These are phyloP conservation scores for Boletellus emodensis DNA, from an alignment of 768 basidiomycete species.

Conservation along the genomic window DNA sequence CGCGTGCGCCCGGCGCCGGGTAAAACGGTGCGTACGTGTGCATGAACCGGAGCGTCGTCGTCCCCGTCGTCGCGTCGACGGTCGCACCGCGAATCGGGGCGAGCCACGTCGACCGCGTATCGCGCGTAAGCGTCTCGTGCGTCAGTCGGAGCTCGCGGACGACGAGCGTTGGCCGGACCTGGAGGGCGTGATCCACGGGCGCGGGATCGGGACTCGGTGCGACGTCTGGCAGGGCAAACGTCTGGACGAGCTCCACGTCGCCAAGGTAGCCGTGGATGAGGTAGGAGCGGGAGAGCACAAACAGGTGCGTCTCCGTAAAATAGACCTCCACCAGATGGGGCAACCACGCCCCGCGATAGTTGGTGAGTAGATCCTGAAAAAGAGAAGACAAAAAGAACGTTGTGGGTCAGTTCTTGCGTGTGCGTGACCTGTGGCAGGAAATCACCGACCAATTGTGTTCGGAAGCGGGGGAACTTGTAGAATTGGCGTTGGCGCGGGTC, in stretches of 20 bases:
- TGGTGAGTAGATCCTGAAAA: slow-evolving; percentile 12
- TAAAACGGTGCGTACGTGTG: slow-evolving; percentile 6
- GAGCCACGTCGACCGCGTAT: slow-evolving; percentile 9
- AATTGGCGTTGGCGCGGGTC: slow-evolving; percentile 12
- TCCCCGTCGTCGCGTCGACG: slow-evolving; percentile 5
- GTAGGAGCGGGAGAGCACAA: slow-evolving; percentile 14
- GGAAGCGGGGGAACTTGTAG: slow-evolving; percentile 21
- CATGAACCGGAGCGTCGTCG: slow-evolving; percentile 23
- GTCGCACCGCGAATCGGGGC: slow-evolving; percentile 11
- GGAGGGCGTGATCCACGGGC: neutral
- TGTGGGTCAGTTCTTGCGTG: neutral
- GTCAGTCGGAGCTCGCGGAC: slow-evolving; percentile 19
- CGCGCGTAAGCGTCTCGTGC: slow-evolving; percentile 14
- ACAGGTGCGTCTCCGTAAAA: slow-evolving; percentile 11
- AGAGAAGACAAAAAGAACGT: too few relatives aligned
- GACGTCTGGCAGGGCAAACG: slow-evolving; percentile 17
- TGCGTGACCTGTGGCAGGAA: neutral
- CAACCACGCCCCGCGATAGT: slow-evolving; percentile 18
- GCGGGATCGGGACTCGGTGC: neutral
- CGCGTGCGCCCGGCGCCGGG: neutral
- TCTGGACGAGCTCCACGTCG: slow-evolving; percentile 18
- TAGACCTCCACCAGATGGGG: slow-evolving; percentile 18
- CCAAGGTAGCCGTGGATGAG: slow-evolving; percentile 10
- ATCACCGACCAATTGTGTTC: slow-evolving; percentile 10
- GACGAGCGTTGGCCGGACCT: neutral